Conservation (phyloP, 345 rosid species). For the Citrus sinensis region DNA sequence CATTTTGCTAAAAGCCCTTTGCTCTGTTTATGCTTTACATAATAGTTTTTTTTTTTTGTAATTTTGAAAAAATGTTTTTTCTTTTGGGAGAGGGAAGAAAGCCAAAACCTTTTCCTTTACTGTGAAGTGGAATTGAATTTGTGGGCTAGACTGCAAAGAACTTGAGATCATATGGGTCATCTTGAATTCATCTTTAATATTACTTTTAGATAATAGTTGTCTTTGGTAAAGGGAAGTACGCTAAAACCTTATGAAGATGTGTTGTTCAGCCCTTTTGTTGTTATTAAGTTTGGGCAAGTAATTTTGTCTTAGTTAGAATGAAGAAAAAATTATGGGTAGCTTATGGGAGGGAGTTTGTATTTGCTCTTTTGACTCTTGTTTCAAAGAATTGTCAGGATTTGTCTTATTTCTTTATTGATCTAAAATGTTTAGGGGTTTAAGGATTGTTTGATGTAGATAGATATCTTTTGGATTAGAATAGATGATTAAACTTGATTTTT, state of each 20-base stretch:
- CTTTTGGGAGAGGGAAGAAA: neutral
- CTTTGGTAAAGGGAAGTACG: neutral
- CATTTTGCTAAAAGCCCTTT: neutral
- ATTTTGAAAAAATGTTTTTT: too few relatives aligned
- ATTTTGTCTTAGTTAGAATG: neutral
- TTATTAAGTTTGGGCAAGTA: neutral
- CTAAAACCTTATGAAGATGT: neutral
- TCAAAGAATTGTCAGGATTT: neutral
- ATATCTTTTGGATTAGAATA: neutral
- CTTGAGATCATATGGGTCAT: neutral
- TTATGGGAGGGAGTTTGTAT: neutral
- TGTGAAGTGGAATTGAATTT: neutral
- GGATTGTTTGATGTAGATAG: neutral
- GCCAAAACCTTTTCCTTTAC: neutral
- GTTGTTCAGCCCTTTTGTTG: neutral
- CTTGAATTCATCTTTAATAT: neutral
- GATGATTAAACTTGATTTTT: neutral
- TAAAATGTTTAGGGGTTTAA: neutral
- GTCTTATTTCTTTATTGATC: neutral
- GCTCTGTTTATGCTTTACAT: neutral
- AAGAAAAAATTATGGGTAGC: neutral
- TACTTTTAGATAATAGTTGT: neutral
- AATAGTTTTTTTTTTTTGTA: neutral
- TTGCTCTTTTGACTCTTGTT: neutral
- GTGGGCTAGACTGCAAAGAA: neutral